Evolutionary conservation across 1,139 yeast species (phyloP).

Genomic region (Diutina ranongensis): DNA sequence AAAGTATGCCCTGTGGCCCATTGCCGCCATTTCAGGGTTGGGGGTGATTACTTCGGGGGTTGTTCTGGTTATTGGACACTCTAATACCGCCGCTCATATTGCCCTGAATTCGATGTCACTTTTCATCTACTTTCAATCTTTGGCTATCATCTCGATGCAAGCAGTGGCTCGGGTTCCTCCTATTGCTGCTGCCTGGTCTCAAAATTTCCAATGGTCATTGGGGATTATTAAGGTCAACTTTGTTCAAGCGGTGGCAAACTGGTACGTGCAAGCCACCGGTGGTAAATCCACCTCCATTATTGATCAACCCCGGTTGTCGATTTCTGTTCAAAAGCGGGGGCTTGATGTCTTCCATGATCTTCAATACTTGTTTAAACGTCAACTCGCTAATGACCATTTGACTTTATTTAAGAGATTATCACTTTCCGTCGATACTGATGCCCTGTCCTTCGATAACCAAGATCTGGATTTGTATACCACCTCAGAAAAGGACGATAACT

Average conservation of each 20-base stretch:
- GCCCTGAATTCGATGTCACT: slow-evolving; percentile 91
- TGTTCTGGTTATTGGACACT: slow-evolving; percentile 78
- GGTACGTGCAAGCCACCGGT: slow-evolving; percentile 97
- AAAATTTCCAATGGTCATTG: slow-evolving; percentile 93
- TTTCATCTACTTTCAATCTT: slow-evolving; percentile 85
- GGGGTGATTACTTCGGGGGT: slow-evolving; percentile 84
- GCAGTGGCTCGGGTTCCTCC: slow-evolving; percentile 92
- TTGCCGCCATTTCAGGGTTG: slow-evolving; percentile 81
- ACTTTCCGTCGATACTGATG: slow-evolving; percentile 19
- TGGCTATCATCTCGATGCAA: slow-evolving; percentile 93
- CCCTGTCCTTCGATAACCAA: background rate
- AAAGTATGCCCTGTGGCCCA: slow-evolving; percentile 92
- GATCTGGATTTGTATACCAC: slow-evolving; percentile 45
- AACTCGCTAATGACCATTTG: background rate
- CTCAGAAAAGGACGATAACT: slow-evolving; percentile 42
- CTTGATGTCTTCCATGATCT: slow-evolving; percentile 6
- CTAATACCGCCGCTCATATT: slow-evolving; percentile 91
- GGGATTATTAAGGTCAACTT: slow-evolving; percentile 76
- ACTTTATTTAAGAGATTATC: slow-evolving; percentile 21
- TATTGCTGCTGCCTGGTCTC: slow-evolving; percentile 97
- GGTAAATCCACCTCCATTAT: slow-evolving; percentile 73
- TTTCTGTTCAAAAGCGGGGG: slow-evolving; percentile 60
- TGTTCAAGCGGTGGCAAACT: slow-evolving; percentile 77
- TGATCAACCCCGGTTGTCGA: slow-evolving; percentile 40
- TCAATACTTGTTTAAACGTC: background rate